Percentiles rank a stretch among this genome's conserved stretches.
Conservation (phyloP, 2,329 filamentous ascomycete species). For the Aspergillus fischeri region DNA sequence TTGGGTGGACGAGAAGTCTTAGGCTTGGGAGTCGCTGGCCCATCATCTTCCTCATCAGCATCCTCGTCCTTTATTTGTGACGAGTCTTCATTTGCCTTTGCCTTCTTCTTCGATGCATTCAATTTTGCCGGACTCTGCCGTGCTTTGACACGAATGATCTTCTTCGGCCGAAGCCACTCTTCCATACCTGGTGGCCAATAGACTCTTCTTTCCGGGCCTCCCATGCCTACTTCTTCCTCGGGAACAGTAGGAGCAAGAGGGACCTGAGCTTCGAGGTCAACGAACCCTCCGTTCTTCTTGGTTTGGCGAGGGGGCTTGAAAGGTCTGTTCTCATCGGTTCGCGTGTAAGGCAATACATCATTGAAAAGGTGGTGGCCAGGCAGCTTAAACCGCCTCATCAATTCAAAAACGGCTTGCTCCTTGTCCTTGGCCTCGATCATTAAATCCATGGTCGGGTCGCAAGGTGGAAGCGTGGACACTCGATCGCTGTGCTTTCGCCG, state of each 20-base stretch:
- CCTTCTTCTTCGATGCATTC: slow-evolving; percentile 15
- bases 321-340: slow-evolving; percentile 68
- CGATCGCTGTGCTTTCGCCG: slow-evolving; percentile 81
- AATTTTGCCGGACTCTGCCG: slow-evolving; percentile 17
- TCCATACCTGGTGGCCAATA: slow-evolving; percentile 92
- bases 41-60: slow-evolving; percentile 5
- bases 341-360: slow-evolving; percentile 71
- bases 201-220: slow-evolving; percentile 72
- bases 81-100: slow-evolving; percentile 1
- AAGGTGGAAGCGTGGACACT: slow-evolving; percentile 76
- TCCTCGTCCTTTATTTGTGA: not conserved
- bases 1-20: slow-evolving; percentile 7
- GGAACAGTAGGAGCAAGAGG: slow-evolving; percentile 49
- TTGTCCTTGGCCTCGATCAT: slow-evolving; percentile 99
- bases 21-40: slow-evolving; percentile 15
- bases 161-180: slow-evolving; percentile 83
- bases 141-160: slow-evolving; percentile 35
- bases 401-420: slow-evolving; percentile 90
- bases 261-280: slow-evolving; percentile 40
- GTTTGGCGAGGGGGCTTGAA: slow-evolving; percentile 47
- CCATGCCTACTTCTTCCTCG: slow-evolving; percentile 76
- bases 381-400: slow-evolving; percentile 84
- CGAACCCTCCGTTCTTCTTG: slow-evolving; percentile 42
- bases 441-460: slow-evolving; percentile 78
- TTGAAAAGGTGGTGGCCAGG: slow-evolving; percentile 73